Base-by-base conservation (phyloP, 495 filamentous ascomycete species). In the Cudoniella acicularis region DNA sequence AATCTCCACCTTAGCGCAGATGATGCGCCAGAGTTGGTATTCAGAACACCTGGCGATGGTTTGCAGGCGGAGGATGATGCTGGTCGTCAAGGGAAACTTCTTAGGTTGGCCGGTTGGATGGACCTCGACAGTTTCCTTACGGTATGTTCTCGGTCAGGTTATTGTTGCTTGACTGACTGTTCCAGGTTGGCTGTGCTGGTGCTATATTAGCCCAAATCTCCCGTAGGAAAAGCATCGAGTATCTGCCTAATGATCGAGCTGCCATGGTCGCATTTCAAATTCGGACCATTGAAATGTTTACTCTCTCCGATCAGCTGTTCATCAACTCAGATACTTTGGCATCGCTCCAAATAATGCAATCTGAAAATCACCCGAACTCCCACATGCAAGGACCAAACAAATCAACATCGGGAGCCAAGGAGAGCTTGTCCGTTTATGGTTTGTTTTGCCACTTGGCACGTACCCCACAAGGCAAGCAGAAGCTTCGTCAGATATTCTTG, bases 401-500 rank as follows among this genome's bases (percentile, higher is more conserved):
- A 8, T 86, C 87, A 0, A 77, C 80, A 8, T 86, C 87, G 0
- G 87, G 86, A 13, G 82, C 86, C 0, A 97, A 96, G 69, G 91
- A 97, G 69, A 87, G 85, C 8, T 80, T 97, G n/a, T 96, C 92
- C 1, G 72, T 98, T 1, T 95, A 88, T 61, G 94, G 92, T 2
- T 76, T 95, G 11, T 91, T 95, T 60, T 83, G 87, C 45, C 79
- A 87, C 41, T 76, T 93, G 57, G 88, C 95, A 43, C 82, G 80
- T 27, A 96, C 90, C 1, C 85, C 90, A 4, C 90, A 96, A 64
- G 94, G 95, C 1, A 90, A 86, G 64, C 69, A 75, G 22, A 83
- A 81, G 49, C 78, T 98, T 2, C 85, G 89, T 20, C 87, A 91
- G 64, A 88, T 90, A 62, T 96, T 98, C 61, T 78, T 97, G 26